A percentile compares a stretch with the other conserved stretches of the same genome.
These are phyloP conservation scores for Talaromyces adpressus DNA, from an alignment of 495 filamentous ascomycete species.

Conservation along the genomic window DNA sequence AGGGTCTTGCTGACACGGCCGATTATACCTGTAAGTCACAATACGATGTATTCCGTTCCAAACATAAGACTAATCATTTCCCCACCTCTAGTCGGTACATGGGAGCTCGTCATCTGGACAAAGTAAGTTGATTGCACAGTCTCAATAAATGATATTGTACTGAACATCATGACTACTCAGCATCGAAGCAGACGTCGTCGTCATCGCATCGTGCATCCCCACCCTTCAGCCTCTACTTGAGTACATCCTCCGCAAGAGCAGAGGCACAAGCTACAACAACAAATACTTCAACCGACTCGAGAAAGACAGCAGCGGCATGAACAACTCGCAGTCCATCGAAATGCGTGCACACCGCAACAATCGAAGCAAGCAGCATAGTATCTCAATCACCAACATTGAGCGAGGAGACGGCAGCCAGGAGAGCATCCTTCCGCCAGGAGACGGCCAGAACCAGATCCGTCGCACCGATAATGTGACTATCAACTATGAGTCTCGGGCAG, in stretches of 20 bases:
- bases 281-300: slow-evolving; percentile 13
- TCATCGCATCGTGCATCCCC: slow-evolving; percentile 37
- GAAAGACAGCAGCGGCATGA: slow-evolving; percentile 11
- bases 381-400: slow-evolving; percentile 18
- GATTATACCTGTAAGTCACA: slow-evolving; percentile 29
- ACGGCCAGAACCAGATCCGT: slow-evolving; percentile 15
- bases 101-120: slow-evolving; percentile 29
- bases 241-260: slow-evolving; percentile 25
- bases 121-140: slow-evolving; percentile 15
- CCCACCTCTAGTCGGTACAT: slow-evolving; percentile 22
- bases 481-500: slow-evolving; percentile 16
- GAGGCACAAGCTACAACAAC: slow-evolving; percentile 20
- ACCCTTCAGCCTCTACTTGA: slow-evolving; percentile 34
- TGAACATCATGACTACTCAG: slow-evolving; percentile 11
- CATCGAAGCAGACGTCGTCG: slow-evolving; percentile 34
- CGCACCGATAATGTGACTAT: slow-evolving; percentile 26
- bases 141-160: background rate
- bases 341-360: slow-evolving; percentile 10
- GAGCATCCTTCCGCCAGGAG: slow-evolving; percentile 17
- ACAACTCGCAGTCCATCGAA: slow-evolving; percentile 11
- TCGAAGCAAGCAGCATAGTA: slow-evolving; percentile 15
- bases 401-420: slow-evolving; percentile 19
- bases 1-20: slow-evolving; percentile 24
- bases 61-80: background rate
- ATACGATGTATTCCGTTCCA: background rate